phyloP scores from a whole-genome alignment of 805 yeast genomes.

The Lipomyces mesembrius region DNA sequence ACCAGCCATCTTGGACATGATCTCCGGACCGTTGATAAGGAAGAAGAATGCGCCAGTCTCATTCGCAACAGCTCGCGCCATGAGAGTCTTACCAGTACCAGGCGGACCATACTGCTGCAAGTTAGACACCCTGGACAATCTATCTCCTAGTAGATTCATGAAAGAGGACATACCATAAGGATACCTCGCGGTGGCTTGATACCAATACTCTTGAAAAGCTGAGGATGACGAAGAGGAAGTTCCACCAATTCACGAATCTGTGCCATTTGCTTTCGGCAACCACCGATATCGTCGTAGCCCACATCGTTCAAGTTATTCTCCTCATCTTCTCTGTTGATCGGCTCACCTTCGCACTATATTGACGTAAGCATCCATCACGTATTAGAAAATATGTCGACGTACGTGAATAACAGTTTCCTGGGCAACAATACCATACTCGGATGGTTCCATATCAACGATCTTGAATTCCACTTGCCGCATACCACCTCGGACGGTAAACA shows the following conservation, averaged over 20 bases:
- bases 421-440: slow-evolving; percentile 95
- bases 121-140: slow-evolving; percentile 31
- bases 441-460: slow-evolving; percentile 97
- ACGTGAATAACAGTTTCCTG: slow-evolving; percentile 94
- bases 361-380: neutral
- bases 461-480: slow-evolving; percentile 99
- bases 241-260: slow-evolving; percentile 98
- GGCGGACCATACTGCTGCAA: slow-evolving; percentile 81
- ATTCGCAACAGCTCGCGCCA: slow-evolving; percentile 99
- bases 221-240: slow-evolving; percentile 97
- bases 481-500: slow-evolving; percentile 95
- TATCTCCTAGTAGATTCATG: slow-evolving; percentile 11
- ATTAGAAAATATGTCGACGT: neutral
- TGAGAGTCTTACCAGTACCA: slow-evolving; percentile 98
- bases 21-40: slow-evolving; percentile 97
- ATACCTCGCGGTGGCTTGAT: slow-evolving; percentile 99
- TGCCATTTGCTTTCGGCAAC: slow-evolving; percentile 99
- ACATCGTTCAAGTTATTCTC: slow-evolving; percentile 96
- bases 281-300: slow-evolving; percentile 99
- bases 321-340: slow-evolving; percentile 97
- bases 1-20: slow-evolving; percentile 99
- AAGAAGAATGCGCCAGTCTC: slow-evolving; percentile 99
- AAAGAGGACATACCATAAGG: slow-evolving; percentile 56
- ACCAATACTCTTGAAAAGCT: slow-evolving; percentile 95
- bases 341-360: slow-evolving; percentile 88